Evolutionary conservation across 257 asterid genomes (phyloP), one percentile per base, ranked within the genome.

Genomic region (Nicotiana tabacum): DNA sequence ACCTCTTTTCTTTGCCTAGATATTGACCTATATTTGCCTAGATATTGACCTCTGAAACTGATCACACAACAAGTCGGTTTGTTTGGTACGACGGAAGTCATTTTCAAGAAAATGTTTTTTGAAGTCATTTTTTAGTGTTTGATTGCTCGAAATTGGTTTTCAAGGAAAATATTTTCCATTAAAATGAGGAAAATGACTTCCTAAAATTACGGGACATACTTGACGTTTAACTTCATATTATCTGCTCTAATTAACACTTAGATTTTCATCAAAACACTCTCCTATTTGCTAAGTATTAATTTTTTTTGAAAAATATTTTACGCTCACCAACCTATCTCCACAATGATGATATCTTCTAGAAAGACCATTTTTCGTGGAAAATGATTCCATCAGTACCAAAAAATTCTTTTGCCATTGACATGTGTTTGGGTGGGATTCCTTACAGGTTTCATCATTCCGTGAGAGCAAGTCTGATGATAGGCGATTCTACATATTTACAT

Each of bases 401-500:
- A 46, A 6, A 0, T 21, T 37, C 17, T 0, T 72, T 13, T 72
- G 33, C 37, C 35, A 5, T 24, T 46, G 15, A 76, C 80, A 51
- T 61, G 51, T 27, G 16, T 27, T 51, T 76, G 80, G 7, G 27
- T 76, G 80, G 46, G 46, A 76, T 76, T 76, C 29, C 64, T 76
- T 84, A 90, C 90, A 95, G 99, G 92, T 95, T 82, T 91, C 97
- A 72, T 94, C 97, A 56, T 95, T 92, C 84, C 97, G 98, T 29
- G 99, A 95, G 90, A 95, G 99, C 89, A 92, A 85, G 84, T 92
- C 99, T 6, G 99, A 95, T 74, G 94, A 92, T 43, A 85, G 92
- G 90, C 90, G 97, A 66, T 94, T 95, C 83, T 95, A 95, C 93
- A 91, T 95, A 89, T 94, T 94, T 86, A 95, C 98, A 35, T 90